Conservation (phyloP, 208 protist species). For the Trypanosoma melophagium region DNA sequence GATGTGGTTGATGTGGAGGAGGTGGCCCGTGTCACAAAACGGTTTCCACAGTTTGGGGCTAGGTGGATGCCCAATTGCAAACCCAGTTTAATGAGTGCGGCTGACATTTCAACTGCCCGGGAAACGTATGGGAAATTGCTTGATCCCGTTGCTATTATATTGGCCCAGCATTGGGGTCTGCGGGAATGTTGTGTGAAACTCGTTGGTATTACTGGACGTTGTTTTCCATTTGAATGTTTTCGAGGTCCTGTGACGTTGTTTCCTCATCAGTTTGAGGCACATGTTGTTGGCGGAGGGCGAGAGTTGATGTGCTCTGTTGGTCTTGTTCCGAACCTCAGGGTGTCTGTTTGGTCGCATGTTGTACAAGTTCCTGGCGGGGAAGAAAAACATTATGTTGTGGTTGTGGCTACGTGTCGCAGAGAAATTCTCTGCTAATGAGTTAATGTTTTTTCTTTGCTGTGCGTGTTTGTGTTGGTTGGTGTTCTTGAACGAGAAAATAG, state of each 20-base stretch:
- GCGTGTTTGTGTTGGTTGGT: neutral
- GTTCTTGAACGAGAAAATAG: neutral
- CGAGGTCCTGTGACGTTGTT: slow-evolving; percentile 5
- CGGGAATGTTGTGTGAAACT: slow-evolving; percentile 72
- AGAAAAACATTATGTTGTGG: slow-evolving; percentile 13
- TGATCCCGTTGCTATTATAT: slow-evolving; percentile 30
- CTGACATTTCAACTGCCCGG: neutral
- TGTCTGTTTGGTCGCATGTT: neutral
- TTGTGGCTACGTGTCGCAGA: slow-evolving; percentile 15
- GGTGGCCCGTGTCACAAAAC: slow-evolving; percentile 30
- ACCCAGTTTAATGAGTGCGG: neutral
- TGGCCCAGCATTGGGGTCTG: slow-evolving; percentile 61
- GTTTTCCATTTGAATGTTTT: slow-evolving; percentile 43
- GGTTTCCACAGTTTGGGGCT: slow-evolving; percentile 26
- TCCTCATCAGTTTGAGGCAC: slow-evolving; percentile 16
- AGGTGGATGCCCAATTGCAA: slow-evolving; percentile 18
- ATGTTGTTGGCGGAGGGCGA: slow-evolving; percentile 6
- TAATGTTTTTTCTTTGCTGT: neutral
- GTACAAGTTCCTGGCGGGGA: slow-evolving; percentile 4
- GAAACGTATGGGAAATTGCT: slow-evolving; percentile 8
- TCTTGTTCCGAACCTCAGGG: slow-evolving; percentile 8
- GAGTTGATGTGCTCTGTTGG: slow-evolving; percentile 12
- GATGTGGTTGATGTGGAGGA: slow-evolving; percentile 49
- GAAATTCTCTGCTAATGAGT: neutral
- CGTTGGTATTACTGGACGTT: slow-evolving; percentile 34